These are phyloP conservation scores for Colletotrichum aenigma DNA, from an alignment of 2,329 filamentous ascomycete species.

Conservation along the genomic window DNA sequence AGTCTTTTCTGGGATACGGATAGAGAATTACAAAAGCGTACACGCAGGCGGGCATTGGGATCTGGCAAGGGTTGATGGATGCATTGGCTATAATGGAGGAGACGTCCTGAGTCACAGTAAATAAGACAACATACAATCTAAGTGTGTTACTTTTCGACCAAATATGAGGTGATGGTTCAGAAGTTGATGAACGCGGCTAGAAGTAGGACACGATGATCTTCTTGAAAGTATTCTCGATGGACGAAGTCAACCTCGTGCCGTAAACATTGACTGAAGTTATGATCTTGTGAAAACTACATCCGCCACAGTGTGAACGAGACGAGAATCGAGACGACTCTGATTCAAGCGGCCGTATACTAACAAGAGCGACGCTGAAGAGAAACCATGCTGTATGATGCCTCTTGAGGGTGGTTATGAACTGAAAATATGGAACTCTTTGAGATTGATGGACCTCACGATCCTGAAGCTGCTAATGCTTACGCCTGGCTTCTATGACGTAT, in stretches of 20 bases:
- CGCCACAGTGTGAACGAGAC: background rate
- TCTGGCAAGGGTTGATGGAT: background rate
- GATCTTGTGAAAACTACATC: background rate
- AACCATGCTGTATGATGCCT: background rate
- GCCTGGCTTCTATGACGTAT: background rate
- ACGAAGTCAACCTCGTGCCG: background rate
- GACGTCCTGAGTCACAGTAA: background rate
- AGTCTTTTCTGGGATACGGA: background rate
- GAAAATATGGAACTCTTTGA: background rate
- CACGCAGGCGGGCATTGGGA: background rate
- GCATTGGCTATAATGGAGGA: background rate
- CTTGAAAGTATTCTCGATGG: background rate
- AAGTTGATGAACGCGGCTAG: fast-evolving
- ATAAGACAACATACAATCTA: background rate
- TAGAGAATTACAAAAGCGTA: background rate
- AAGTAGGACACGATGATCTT: background rate
- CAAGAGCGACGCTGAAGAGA: background rate
- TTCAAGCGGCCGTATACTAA: background rate
- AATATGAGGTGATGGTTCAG: background rate
- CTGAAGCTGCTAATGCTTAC: background rate
- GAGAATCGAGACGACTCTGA: background rate
- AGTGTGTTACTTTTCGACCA: fast-evolving
- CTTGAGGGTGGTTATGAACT: background rate
- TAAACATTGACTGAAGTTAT: fast-evolving
- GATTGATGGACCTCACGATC: background rate